A percentile compares a stretch with the other conserved stretches of the same genome.
Conservation (phyloP, 768 basidiomycete genomes). For the Hericium alpestre region DNA sequence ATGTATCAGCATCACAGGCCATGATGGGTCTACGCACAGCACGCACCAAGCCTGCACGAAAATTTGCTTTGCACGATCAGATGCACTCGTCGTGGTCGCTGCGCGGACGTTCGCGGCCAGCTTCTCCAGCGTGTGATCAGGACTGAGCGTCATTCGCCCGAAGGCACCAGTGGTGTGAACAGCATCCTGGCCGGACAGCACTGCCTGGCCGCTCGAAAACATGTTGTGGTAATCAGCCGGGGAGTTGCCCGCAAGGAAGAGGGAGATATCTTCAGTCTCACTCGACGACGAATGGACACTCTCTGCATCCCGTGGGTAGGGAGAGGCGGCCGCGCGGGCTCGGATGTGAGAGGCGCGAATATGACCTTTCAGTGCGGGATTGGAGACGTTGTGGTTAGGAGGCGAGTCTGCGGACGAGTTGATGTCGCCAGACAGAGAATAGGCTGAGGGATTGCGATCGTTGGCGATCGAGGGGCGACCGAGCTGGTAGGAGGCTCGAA, state of each 20-base stretch:
- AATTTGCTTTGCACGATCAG: conserved; percentile 84
- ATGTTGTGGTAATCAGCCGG: conserved; percentile 61
- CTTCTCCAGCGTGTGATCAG: conserved; percentile 76
- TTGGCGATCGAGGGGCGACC: conserved; percentile 32
- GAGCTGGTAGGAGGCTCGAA: conserved; percentile 51
- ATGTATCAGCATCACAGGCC: background rate
- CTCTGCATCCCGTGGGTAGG: conserved; percentile 79
- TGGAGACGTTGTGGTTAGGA: conserved; percentile 65
- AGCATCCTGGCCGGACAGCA: conserved; percentile 29
- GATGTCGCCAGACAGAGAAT: conserved; percentile 32
- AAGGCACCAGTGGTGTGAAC: conserved; percentile 66
- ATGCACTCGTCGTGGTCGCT: conserved; percentile 84
- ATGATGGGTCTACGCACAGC: background rate
- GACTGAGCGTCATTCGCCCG: conserved; percentile 63
- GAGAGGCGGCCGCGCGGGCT: conserved; percentile 71
- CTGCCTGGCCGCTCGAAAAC: conserved; percentile 36
- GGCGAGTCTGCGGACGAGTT: conserved; percentile 48
- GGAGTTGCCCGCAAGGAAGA: conserved; percentile 50
- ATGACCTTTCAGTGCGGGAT: conserved; percentile 69
- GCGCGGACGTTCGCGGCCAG: conserved; percentile 78
- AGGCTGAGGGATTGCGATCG: conserved; percentile 30
- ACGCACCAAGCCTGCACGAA: conserved; percentile 87
- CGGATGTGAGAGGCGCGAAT: conserved; percentile 68
- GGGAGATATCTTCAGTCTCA: conserved; percentile 80
- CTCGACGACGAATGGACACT: conserved; percentile 80